phyloP scores from a whole-genome alignment of 306 rosid genomes.

The Trifolium fragiferum region DNA sequence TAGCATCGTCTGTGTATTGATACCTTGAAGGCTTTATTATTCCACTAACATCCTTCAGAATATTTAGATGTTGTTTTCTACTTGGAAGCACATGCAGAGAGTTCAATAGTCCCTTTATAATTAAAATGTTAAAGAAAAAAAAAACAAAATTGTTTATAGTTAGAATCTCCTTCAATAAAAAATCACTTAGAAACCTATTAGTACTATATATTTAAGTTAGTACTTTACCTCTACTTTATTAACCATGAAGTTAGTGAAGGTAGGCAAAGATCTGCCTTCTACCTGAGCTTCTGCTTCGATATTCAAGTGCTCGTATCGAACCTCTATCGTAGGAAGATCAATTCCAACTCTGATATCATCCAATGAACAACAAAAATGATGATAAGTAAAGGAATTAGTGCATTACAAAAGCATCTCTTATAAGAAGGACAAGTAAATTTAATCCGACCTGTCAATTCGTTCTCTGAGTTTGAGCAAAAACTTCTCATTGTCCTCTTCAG shows the following conservation, averaged over 20 bases:
- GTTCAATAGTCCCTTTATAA: constrained; percentile 44
- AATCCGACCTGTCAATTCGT: neutral
- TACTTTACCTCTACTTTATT: constrained; percentile 58
- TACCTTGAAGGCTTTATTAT: constrained; percentile 79
- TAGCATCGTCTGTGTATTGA: neutral
- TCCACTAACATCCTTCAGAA: constrained; percentile 74
- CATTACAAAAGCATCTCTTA: neutral
- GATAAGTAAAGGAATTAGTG: too few species aligned
- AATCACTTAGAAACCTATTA: constrained; percentile 10
- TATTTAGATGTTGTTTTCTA: constrained; percentile 46
- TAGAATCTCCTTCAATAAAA: constrained; percentile 21
- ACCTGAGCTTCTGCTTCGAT: constrained; percentile 58
- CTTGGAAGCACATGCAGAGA: constrained; percentile 44
- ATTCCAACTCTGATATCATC: neutral
- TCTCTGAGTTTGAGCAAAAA: constrained; percentile 71
- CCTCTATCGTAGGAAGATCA: neutral
- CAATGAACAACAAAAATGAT: neutral
- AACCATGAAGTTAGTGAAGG: constrained; percentile 60
- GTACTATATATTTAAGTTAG: neutral
- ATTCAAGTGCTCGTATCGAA: neutral
- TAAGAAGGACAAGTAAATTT: too few species aligned
- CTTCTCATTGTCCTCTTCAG: constrained; percentile 79
- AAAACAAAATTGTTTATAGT: neutral
- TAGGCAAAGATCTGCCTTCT: constrained; percentile 75
- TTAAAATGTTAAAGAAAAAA: neutral